Percentiles rank a stretch among this genome's conserved stretches.
phyloP scores from a whole-genome alignment of 1,284 basidiomycete species.

The Tilletia caries region DNA sequence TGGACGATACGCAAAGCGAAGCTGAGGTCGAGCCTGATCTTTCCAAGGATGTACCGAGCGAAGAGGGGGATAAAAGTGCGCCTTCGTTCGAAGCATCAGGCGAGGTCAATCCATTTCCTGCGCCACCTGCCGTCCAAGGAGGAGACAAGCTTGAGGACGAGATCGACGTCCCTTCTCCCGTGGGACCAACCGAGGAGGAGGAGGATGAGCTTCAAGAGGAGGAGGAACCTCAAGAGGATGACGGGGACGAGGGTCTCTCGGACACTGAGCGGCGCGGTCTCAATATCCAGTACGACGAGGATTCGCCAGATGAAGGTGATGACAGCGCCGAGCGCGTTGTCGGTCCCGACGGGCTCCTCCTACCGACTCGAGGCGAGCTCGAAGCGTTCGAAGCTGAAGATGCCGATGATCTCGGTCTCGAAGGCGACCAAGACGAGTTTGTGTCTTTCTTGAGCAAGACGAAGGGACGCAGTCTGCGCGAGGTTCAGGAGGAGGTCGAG shows the following conservation, averaged over 20 bases:
- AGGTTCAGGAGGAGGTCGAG: constrained; percentile 81
- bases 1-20: background rate
- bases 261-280: background rate
- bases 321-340: constrained; percentile 32
- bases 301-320: constrained; percentile 52
- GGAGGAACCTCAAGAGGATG: too few relatives aligned
- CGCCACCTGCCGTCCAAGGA: too few relatives aligned
- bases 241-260: background rate
- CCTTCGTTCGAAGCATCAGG: too few relatives aligned
- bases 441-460: constrained; percentile 84
- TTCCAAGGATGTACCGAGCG: background rate
- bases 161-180: too few relatives aligned
- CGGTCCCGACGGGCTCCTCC: constrained; percentile 61
- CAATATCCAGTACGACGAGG: constrained; percentile 61
- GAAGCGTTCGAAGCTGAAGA: constrained; percentile 68
- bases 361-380: constrained; percentile 72
- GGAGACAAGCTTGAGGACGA: too few relatives aligned
- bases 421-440: constrained; percentile 66
- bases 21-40: background rate
- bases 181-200: too few relatives aligned
- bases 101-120: too few relatives aligned
- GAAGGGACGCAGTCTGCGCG: constrained; percentile 57
- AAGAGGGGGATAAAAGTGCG: too few relatives aligned
- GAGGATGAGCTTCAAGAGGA: too few relatives aligned
- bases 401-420: constrained; percentile 37